These are phyloP conservation scores for Poteriospumella lacustris DNA, from an alignment of 108 stramenopile species.

Conservation along the genomic window DNA sequence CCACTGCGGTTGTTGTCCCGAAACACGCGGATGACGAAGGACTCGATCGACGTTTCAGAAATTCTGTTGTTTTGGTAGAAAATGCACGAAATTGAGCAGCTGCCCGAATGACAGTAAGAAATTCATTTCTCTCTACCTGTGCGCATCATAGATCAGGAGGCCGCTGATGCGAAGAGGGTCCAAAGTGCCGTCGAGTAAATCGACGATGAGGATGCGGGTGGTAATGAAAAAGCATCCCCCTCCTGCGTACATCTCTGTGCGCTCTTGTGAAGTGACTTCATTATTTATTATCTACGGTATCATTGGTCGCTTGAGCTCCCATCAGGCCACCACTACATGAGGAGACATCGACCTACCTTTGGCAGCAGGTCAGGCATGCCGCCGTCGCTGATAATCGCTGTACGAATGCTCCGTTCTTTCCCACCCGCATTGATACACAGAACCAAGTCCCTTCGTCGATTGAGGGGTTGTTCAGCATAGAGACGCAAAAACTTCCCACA, in stretches of 20 bases:
- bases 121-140: constrained; percentile 40
- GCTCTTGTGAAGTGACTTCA: constrained; percentile 43
- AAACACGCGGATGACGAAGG: constrained; percentile 88
- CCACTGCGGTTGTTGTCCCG: constrained; percentile 65
- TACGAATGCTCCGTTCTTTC: constrained; percentile 39
- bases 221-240: constrained; percentile 78
- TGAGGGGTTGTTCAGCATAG: constrained; percentile 35
- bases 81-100: background rate
- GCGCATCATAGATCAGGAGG: constrained; percentile 82
- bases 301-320: background rate
- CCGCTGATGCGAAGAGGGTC: constrained; percentile 69
- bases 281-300: constrained; percentile 19
- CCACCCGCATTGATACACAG: constrained; percentile 41
- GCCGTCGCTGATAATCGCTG: constrained; percentile 43
- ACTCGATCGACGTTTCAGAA: constrained; percentile 80
- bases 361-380: constrained; percentile 17
- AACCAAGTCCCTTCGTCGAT: constrained; percentile 30
- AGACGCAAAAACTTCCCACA: constrained; percentile 48
- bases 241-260: constrained; percentile 48
- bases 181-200: constrained; percentile 72
- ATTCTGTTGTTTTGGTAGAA: constrained; percentile 36
- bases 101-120: background rate
- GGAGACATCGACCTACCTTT: background rate
- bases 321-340: background rate
- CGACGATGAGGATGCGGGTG: constrained; percentile 88